Base-by-base conservation (phyloP, 2,329 filamentous ascomycete species). In the Colletotrichum eremochloae region DNA sequence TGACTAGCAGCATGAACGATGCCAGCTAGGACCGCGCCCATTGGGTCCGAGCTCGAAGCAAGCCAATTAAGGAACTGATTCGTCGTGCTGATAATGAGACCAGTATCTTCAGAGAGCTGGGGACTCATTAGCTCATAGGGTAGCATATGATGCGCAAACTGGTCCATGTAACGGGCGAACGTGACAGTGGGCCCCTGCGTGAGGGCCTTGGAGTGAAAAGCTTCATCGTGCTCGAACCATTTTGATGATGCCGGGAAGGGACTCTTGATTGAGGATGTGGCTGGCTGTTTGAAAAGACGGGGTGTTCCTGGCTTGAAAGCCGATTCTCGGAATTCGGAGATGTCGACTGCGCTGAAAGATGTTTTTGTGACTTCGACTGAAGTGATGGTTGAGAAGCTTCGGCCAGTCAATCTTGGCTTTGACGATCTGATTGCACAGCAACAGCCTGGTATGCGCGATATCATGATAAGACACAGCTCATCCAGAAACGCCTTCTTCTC, bases 1-100 rank as follows among this genome's bases (percentile, higher is more conserved):
- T 75, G 68, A 12, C 81, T 60, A 6, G 79, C 76, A 12, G 75
- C 73, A 55, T 78, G 74, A 74, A 82, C 75, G 15, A 81, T 79
- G 29, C 76, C 77, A 7, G 79, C 78, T 36, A 83, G 69, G 18
- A 79, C 74, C 44, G 77, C 77, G 48, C 82, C 80, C 20, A 75
- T 74, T 36, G 75, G 61, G 20, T 80, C 77, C 12, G 63, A 63
- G 58, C 48, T 57, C 15, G 66, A 63, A 15, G 68, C 53, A 8
- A 75, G 68, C 74, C 74, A 75, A n/a, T 57, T 55, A 38, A 74
- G 68, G 20, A 75, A 75, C 12, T 53, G 68, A 24, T 44, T 63
- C 2, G 58, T 64, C 4, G 72, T 53, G 31, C 72, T 48, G 14
- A 68, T 42, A 20, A 63, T 18, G 4, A 66, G 12, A 31, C 44